A percentile compares a stretch with the other conserved stretches of the same genome.
Conservation (phyloP, 2,329 filamentous ascomycete species). For the Botrytis deweyae region DNA sequence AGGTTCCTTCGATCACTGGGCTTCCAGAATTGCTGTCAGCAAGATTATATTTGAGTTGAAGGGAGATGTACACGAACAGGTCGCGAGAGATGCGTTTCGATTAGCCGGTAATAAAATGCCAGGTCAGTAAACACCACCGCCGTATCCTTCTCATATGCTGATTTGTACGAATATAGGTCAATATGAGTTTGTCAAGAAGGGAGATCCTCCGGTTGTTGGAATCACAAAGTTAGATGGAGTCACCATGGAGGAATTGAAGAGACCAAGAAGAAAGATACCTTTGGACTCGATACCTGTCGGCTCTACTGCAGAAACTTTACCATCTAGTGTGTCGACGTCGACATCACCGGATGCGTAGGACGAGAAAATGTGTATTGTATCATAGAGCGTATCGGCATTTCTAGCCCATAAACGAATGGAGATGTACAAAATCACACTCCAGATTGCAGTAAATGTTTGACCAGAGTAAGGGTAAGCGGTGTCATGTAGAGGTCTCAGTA, state of each 20-base stretch:
- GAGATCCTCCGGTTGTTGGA: conserved; percentile 85
- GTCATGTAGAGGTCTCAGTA: not conserved
- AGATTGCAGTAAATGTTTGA: not conserved
- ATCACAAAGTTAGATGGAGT: conserved; percentile 85
- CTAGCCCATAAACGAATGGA: not conserved
- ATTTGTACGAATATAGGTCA: conserved; percentile 52
- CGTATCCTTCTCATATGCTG: conserved; percentile 17
- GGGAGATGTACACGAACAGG: conserved; percentile 89
- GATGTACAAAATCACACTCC: conserved; percentile 5
- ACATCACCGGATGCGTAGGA: conserved; percentile 33
- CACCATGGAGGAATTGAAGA: conserved; percentile 79
- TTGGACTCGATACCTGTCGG: conserved; percentile 29
- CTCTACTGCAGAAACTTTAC: conserved; percentile 25
- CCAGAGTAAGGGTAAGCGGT: not conserved
- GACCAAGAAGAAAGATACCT: conserved; percentile 59
- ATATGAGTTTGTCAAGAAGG: conserved; percentile 93
- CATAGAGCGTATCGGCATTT: conserved; percentile 8
- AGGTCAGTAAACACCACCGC: conserved; percentile 53
- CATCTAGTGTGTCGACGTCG: conserved; percentile 32
- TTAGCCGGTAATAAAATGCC: conserved; percentile 94
- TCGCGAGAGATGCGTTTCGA: conserved; percentile 89
- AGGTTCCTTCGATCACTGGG: conserved; percentile 96
- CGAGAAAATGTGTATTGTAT: conserved; percentile 22
- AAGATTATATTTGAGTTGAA: conserved; percentile 91
- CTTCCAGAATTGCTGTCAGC: conserved; percentile 82